These are phyloP conservation scores for Corylus heterophylla DNA, from an alignment of 306 rosid species.

Conservation along the genomic window DNA sequence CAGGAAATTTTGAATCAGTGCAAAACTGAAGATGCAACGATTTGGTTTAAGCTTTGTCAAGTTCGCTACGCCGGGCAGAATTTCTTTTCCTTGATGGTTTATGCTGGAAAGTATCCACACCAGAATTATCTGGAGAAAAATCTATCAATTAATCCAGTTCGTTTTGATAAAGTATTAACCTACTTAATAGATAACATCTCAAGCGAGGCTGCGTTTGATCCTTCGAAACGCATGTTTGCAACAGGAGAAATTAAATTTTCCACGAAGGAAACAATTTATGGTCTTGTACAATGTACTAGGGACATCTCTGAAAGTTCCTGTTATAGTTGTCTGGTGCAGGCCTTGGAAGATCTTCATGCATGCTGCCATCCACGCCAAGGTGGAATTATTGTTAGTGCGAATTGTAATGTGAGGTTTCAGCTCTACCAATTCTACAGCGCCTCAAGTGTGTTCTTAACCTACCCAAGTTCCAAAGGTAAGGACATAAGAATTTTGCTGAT, in stretches of 20 bases:
- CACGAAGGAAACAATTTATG: constrained; percentile 38
- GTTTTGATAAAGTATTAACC: constrained; percentile 1
- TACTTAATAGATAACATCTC: constrained; percentile 37
- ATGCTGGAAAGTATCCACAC: constrained; percentile 43
- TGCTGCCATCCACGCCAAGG: constrained; percentile 37
- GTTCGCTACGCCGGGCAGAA: constrained; percentile 47
- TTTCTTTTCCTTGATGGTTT: constrained; percentile 26
- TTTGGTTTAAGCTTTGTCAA: constrained; percentile 67
- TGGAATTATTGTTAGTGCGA: constrained; percentile 40
- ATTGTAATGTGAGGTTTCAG: constrained; percentile 53
- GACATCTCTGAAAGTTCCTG: constrained; percentile 36
- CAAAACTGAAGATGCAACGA: constrained; percentile 39
- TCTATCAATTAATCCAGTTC: constrained; percentile 16
- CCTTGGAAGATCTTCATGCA: constrained; percentile 33
- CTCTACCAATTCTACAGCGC: constrained; percentile 29
- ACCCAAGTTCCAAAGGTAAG: constrained; percentile 36
- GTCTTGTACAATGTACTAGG: constrained; percentile 60
- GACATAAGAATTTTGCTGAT: neutral
- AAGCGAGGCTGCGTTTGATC: constrained; percentile 26
- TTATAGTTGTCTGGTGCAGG: constrained; percentile 39
- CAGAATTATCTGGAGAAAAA: constrained; percentile 26
- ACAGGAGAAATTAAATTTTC: constrained; percentile 32
- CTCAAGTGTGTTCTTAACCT: neutral
- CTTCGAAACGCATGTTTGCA: constrained; percentile 42
- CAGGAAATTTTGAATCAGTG: constrained; percentile 40